Conservation (phyloP, 768 basidiomycete species). For the Lenzites betulinus region DNA sequence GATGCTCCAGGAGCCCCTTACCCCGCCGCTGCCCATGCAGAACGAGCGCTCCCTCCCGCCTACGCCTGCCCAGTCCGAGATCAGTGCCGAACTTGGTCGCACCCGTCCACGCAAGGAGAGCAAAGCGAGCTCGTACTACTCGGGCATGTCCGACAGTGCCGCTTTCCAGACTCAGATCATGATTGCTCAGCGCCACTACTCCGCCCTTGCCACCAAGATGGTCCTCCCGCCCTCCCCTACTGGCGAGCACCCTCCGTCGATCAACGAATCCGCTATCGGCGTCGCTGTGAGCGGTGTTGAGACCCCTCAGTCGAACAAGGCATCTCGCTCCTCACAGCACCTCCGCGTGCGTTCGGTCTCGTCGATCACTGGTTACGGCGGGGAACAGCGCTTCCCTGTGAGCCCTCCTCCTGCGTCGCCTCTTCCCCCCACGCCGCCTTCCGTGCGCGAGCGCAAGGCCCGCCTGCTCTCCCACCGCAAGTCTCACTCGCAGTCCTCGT, state of each 20-base stretch:
- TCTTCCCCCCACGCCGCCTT: constrained; percentile 75
- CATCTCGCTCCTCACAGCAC: constrained; percentile 37
- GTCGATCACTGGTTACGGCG: constrained; percentile 43
- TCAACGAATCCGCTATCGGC: constrained; percentile 38
- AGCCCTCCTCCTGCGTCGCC: constrained; percentile 67
- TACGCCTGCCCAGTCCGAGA: constrained; percentile 54
- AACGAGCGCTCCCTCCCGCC: constrained; percentile 53
- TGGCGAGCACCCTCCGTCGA: constrained; percentile 34
- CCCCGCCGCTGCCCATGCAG: constrained; percentile 66
- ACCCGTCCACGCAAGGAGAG: constrained; percentile 43
- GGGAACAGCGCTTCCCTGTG: constrained; percentile 30
- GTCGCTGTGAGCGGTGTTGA: constrained; percentile 20
- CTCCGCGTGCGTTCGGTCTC: constrained; percentile 64
- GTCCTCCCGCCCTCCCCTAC: constrained; percentile 51
- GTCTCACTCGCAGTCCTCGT: constrained; percentile 48
- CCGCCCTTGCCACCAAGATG: constrained; percentile 66
- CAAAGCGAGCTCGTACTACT: constrained; percentile 55
- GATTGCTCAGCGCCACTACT: constrained; percentile 75
- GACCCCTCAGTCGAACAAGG: constrained; percentile 14
- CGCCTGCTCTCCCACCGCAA: constrained; percentile 59
- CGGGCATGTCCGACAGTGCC: constrained; percentile 51
- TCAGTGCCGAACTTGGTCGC: constrained; percentile 56
- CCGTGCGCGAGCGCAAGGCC: constrained; percentile 56
- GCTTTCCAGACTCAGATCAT: constrained; percentile 60
- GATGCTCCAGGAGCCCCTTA: constrained; percentile 40